Evolutionary conservation across 1,139 yeast species (phyloP), one percentile per base, ranked within the genome.

Genomic region (Kodamaea sp.): DNA sequence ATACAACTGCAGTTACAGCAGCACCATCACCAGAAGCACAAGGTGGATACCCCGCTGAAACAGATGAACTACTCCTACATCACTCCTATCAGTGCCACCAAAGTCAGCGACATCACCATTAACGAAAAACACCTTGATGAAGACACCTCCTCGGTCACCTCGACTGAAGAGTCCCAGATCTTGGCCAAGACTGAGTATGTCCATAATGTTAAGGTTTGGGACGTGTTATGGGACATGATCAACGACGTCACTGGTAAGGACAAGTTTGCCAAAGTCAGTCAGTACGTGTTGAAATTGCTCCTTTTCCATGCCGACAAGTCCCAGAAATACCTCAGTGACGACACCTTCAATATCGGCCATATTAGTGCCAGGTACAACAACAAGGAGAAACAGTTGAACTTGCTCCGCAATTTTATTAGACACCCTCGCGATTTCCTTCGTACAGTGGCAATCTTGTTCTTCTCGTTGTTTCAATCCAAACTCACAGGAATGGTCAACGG

Each of bases 191-290:
- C 19, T 6, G 16, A 12, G 20, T 20, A 19, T 15, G 14, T 15
- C 15, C 31, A 24, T 12, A 12, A 10, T 9, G 43, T 39, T 14
- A 25, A 38, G 8, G 9, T 39, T 14, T 48, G 50, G 54, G 81
- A 76, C 32, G 61, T 81, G 4, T 62, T 80, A 37, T 71, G 79
- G 61, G 62, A 64, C 24, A 61, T 77, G 60, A 57, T 80, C 38
- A 74, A 72, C 41, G 71, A 73, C 37, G 57, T 82, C 18, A 70
- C 76, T 2, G 90, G 90, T 22, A 83, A 83, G 53, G 92, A 83
- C 50, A 81, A 82, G 49, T 41, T 80, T 45, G 84, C 87, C 22
- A 83, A 83, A 48, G 64, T 78, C 4, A 65, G 78, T 19, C 84
- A 80, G 48, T 83, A 82, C 48, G 53, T 73, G 0, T 56, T 83